Percentiles rank a stretch among this genome's conserved stretches.
Conservation (phyloP, 768 basidiomycete genomes). For the Pleurotus djamor region DNA sequence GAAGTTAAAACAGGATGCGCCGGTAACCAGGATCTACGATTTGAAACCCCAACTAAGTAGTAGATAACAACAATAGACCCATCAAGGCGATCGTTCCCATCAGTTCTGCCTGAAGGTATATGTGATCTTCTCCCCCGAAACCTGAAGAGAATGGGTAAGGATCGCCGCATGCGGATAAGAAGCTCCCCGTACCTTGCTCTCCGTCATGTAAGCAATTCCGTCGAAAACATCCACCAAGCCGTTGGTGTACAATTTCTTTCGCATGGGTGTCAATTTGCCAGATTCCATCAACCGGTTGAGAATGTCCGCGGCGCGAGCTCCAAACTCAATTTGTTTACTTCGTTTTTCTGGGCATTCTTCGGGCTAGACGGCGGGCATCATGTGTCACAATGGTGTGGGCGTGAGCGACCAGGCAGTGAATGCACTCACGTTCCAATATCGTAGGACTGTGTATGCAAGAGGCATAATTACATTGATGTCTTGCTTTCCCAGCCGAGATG, state of each 20-base stretch:
- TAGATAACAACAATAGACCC: no score
- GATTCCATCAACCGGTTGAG: neutral
- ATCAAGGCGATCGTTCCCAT: no score
- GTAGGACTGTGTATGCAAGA: constrained; percentile 15
- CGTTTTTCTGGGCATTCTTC: no score
- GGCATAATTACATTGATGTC: constrained; percentile 15
- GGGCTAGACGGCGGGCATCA: no score
- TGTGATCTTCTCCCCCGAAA: neutral
- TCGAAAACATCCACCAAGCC: neutral
- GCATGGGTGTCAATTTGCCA: neutral
- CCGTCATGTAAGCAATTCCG: neutral
- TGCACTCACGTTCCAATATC: no score
- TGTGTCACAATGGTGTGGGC: no score
- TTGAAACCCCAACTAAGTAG: no score
- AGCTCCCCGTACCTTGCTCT: neutral
- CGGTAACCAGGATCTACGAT: no score
- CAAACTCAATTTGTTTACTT: neutral
- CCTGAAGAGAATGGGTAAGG: neutral
- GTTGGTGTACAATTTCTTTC: neutral
- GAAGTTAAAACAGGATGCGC: no score
- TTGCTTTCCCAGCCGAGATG: constrained; percentile 13
- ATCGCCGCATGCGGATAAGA: neutral
- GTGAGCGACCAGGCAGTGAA: no score
- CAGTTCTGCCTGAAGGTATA: no score
- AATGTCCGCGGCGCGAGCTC: neutral